phyloP scores from a whole-genome alignment of 192 early-diverging fungal genomes.

The Backusella tuberculispora region DNA sequence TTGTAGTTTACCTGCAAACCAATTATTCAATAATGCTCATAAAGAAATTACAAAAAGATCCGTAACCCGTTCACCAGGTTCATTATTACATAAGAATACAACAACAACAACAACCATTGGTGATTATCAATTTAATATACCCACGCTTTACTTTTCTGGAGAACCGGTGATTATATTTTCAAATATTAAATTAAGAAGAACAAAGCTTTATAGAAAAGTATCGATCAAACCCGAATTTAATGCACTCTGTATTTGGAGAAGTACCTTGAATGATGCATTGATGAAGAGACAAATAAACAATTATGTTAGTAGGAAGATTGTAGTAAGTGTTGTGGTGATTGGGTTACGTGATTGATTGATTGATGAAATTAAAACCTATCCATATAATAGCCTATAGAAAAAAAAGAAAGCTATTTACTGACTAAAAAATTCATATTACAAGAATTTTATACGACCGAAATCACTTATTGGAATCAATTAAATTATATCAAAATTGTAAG shows the following conservation, averaged over 20 bases:
- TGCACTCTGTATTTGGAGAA: conserved; percentile 24
- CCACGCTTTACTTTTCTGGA: not conserved
- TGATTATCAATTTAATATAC: not conserved
- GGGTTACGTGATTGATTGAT: too few species aligned
- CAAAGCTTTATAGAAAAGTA: not conserved
- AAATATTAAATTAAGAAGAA: conserved; percentile 16
- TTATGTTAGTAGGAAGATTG: not conserved
- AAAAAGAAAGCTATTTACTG: not conserved
- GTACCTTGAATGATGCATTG: conserved; percentile 5
- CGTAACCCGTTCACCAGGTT: not conserved
- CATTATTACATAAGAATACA: not conserved
- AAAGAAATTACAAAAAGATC: not conserved
- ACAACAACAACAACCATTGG: too few species aligned
- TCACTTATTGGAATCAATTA: conserved; percentile 49
- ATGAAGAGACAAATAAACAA: not conserved
- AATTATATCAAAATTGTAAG: conserved; percentile 41
- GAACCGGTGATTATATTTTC: not conserved
- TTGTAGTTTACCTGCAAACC: not conserved
- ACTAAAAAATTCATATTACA: conserved; percentile 35
- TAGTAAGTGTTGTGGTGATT: not conserved
- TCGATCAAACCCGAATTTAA: conserved; percentile 20
- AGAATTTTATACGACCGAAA: conserved; percentile 42
- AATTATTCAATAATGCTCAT: not conserved
- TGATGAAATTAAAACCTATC: too few species aligned
- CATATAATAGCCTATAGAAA: not conserved